phyloP scores from a whole-genome alignment of 169 alveolate genomes.

The Eimeria zaria region DNA sequence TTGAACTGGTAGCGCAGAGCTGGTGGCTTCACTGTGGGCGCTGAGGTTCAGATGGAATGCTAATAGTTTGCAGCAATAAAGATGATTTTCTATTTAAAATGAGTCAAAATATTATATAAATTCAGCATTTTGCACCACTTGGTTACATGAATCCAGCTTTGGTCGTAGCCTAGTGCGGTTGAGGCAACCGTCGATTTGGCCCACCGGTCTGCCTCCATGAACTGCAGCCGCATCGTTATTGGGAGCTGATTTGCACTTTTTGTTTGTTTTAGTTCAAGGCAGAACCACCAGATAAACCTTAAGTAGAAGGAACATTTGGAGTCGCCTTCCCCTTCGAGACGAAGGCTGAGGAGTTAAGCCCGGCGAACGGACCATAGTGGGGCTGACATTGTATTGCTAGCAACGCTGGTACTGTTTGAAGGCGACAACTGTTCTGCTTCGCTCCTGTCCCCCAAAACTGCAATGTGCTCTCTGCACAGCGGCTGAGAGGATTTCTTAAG shows the following conservation, averaged over 20 bases:
- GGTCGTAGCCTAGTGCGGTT: neutral
- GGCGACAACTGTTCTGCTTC: neutral
- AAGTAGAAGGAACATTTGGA: neutral
- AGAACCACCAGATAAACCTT: neutral
- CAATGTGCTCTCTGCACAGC: neutral
- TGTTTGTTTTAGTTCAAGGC: neutral
- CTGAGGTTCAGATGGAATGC: neutral
- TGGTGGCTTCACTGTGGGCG: neutral
- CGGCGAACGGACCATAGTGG: conserved; percentile 12
- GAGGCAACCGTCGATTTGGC: conserved; percentile 29
- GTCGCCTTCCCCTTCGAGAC: neutral
- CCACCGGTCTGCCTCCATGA: conserved; percentile 12
- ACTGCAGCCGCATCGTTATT: neutral
- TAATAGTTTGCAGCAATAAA: neutral
- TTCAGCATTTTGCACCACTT: neutral
- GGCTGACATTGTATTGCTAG: conserved; percentile 8
- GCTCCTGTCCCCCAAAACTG: neutral
- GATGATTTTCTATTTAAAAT: neutral
- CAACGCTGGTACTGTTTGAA: neutral
- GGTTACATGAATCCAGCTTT: neutral
- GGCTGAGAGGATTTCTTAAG: neutral
- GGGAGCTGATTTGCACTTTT: neutral
- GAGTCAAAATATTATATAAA: neutral
- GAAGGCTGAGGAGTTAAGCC: neutral
- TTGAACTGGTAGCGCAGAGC: neutral